Percentiles rank a stretch among this genome's conserved stretches.
Conservation (phyloP, 1,139 yeast species). For the Yamadazyma atmosphaerica region DNA sequence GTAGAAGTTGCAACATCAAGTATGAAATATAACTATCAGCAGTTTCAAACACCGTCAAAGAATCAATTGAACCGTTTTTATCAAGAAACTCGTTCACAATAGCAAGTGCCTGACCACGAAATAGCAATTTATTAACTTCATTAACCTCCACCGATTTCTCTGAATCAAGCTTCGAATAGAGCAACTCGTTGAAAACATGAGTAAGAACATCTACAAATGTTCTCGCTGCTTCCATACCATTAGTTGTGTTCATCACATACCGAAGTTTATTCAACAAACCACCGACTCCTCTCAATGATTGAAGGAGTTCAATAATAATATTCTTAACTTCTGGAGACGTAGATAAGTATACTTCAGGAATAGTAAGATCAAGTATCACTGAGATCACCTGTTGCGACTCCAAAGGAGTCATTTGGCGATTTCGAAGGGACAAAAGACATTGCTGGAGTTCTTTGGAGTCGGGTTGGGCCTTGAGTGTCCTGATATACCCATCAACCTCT, state of each 20-base stretch:
- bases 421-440: not conserved
- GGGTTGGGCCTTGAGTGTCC: slow-evolving; percentile 23
- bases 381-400: slow-evolving; percentile 18
- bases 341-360: slow-evolving; percentile 22
- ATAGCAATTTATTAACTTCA: slow-evolving; percentile 40
- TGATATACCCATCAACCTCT: slow-evolving; percentile 5
- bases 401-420: not conserved
- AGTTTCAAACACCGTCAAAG: slow-evolving; percentile 15
- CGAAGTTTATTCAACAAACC: slow-evolving; percentile 9
- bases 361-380: slow-evolving; percentile 29
- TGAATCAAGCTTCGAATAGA: slow-evolving; percentile 17
- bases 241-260: slow-evolving; percentile 4
- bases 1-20: slow-evolving; percentile 18
- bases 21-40: slow-evolving; percentile 24
- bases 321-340: not conserved
- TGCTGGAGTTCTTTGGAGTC: slow-evolving; percentile 14
- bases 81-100: slow-evolving; percentile 23
- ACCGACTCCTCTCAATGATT: slow-evolving; percentile 10
- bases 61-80: slow-evolving; percentile 2
- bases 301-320: slow-evolving; percentile 6
- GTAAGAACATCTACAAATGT: slow-evolving; percentile 15
- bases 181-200: slow-evolving; percentile 20
- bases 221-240: slow-evolving; percentile 13
- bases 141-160: slow-evolving; percentile 18
- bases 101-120: slow-evolving; percentile 30